phyloP scores from a whole-genome alignment of 257 asterid species.

The Solanum corneliomulleri region DNA sequence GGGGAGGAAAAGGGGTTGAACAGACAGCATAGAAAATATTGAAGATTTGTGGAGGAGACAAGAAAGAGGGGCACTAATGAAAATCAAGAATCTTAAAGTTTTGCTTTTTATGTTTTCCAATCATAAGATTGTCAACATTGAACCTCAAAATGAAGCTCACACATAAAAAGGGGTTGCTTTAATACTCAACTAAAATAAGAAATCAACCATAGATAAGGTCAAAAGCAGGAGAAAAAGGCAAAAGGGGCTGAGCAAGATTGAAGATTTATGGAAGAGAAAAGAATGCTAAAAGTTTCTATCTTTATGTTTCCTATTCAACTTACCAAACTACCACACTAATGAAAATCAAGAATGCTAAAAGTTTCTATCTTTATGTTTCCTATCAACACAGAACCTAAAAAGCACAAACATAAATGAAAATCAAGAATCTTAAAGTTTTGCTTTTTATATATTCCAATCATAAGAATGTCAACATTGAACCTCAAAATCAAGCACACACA shows the following conservation, averaged over 20 bases:
- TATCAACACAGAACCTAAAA: not conserved
- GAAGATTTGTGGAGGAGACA: not conserved
- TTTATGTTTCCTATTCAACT: no score
- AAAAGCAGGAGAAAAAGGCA: not conserved
- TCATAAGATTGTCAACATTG: not conserved
- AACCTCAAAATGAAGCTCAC: not conserved
- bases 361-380: not conserved
- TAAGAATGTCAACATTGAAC: not conserved
- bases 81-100: not conserved
- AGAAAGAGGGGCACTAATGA: not conserved
- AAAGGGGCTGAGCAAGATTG: not conserved
- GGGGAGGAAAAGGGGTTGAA: not conserved
- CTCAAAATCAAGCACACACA: not conserved
- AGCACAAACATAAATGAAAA: not conserved
- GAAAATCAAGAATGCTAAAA: not conserved
- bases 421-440: not conserved
- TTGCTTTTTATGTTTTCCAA: not conserved
- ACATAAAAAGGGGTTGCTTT: not conserved
- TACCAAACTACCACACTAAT: not conserved
- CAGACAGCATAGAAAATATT: not conserved
- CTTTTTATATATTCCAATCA: not conserved
- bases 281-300: no score
- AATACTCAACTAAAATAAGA: not conserved
- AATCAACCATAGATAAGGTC: not conserved
- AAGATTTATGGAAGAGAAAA: not conserved